These are phyloP conservation scores for Rhynchospora pubera DNA, from an alignment of 176 grass and related monocot species.

Conservation along the genomic window DNA sequence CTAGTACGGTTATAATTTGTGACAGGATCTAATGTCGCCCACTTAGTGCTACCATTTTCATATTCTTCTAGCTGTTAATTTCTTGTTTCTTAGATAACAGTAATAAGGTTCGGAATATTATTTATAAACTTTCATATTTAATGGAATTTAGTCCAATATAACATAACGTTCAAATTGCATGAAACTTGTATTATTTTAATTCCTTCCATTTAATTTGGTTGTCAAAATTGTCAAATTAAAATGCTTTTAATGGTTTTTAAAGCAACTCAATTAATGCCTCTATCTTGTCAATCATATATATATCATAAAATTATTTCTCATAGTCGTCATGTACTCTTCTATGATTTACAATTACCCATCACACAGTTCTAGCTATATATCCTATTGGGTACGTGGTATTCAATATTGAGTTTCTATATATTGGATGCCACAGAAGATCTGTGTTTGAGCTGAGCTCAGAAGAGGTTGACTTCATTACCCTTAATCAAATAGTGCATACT, in stretches of 20 bases:
- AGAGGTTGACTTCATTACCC: background rate
- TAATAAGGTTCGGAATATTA: too few species aligned
- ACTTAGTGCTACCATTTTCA: background rate
- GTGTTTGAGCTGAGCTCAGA: background rate
- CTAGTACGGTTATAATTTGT: conserved; percentile 19
- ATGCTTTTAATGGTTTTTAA: background rate
- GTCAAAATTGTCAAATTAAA: too few species aligned
- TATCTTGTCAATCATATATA: background rate
- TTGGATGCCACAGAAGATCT: background rate
- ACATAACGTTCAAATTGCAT: too few species aligned
- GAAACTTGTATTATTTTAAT: too few species aligned
- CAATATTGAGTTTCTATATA: background rate
- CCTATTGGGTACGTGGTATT: background rate
- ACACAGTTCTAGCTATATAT: background rate
- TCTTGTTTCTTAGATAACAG: background rate
- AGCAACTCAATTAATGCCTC: background rate
- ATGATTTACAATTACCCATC: background rate
- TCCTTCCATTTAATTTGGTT: too few species aligned
- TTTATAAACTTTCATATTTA: too few species aligned
- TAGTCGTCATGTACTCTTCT: background rate
- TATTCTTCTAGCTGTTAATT: background rate
- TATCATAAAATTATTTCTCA: background rate
- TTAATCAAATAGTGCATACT: background rate
- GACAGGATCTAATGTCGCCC: conserved; percentile 1
- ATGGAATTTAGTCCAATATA: too few species aligned